These are phyloP conservation scores for Verbascum thapsus DNA, from an alignment of 257 asterid species.

Conservation along the genomic window DNA sequence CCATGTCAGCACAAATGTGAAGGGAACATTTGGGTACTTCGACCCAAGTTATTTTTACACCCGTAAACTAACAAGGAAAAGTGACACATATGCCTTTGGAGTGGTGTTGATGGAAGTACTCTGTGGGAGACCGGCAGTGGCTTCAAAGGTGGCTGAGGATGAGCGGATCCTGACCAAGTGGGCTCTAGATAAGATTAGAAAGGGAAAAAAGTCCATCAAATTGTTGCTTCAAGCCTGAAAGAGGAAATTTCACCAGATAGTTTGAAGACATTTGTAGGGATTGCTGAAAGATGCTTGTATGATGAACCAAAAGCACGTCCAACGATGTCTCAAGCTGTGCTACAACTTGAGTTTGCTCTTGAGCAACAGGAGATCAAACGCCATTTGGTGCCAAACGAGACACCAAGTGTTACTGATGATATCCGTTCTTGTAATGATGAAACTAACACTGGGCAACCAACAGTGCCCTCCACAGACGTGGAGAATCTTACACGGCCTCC, in stretches of 20 bases:
- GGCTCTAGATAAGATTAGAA: constrained; percentile 44
- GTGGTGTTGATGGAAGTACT: constrained; percentile 60
- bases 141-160: constrained; percentile 36
- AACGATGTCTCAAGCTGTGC: constrained; percentile 55
- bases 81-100: constrained; percentile 68
- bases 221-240: constrained; percentile 39
- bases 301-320: constrained; percentile 56
- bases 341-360: constrained; percentile 41
- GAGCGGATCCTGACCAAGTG: constrained; percentile 40
- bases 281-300: constrained; percentile 49
- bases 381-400: constrained; percentile 5
- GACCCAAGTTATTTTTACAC: constrained; percentile 56
- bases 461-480: constrained; percentile 7
- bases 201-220: constrained; percentile 40
- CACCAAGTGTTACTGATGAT: background rate
- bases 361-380: constrained; percentile 32
- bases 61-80: constrained; percentile 49
- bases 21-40: constrained; percentile 63
- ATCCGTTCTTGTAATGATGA: constrained; percentile 12
- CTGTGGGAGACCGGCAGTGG: constrained; percentile 57
- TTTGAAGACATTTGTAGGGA: constrained; percentile 40
- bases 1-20: constrained; percentile 50
- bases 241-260: constrained; percentile 45
- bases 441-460: background rate
- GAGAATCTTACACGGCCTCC: constrained; percentile 13